A percentile compares a stretch with the other conserved stretches of the same genome.
These are phyloP conservation scores for Sclerotinia trifoliorum DNA, from an alignment of 2,329 filamentous ascomycete genomes.

Conservation along the genomic window DNA sequence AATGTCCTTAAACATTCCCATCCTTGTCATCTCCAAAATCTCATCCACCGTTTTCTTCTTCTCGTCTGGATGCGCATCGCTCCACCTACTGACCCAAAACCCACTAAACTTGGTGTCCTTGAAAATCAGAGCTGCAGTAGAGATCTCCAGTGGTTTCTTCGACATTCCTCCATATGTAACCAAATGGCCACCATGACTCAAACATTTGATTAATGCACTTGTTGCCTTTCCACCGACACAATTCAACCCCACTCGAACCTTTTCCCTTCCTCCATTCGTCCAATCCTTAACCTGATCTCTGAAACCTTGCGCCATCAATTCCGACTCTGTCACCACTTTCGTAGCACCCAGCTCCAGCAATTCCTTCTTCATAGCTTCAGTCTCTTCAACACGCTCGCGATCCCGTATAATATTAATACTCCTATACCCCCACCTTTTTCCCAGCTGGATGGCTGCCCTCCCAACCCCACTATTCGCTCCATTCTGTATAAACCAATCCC, in stretches of 20 bases:
- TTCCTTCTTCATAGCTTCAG: slow-evolving; percentile 61
- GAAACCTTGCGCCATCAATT: slow-evolving; percentile 48
- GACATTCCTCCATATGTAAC: slow-evolving; percentile 97
- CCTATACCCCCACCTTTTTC: slow-evolving; percentile 78
- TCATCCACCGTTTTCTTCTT: slow-evolving; percentile 82
- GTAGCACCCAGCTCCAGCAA: slow-evolving; percentile 57
- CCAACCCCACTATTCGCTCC: slow-evolving; percentile 94
- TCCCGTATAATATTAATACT: slow-evolving; percentile 87
- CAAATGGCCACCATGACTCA: slow-evolving; percentile 68
- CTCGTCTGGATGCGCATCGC: slow-evolving; percentile 67
- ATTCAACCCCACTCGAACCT: slow-evolving; percentile 78
- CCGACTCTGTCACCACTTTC: slow-evolving; percentile 49
- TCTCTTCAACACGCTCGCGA: slow-evolving; percentile 62
- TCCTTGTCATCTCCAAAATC: slow-evolving; percentile 71
- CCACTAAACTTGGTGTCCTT: slow-evolving; percentile 85
- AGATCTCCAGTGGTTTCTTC: slow-evolving; percentile 77
- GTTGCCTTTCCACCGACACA: slow-evolving; percentile 90
- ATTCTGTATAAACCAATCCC: slow-evolving; percentile 96
- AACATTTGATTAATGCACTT: slow-evolving; percentile 70
- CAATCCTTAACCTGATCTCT: slow-evolving; percentile 59
- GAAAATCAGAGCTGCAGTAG: slow-evolving; percentile 87
- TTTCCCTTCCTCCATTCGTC: slow-evolving; percentile 64
- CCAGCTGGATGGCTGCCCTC: slow-evolving; percentile 86
- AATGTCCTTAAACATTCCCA: slow-evolving; percentile 76
- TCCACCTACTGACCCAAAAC: slow-evolving; percentile 95